phyloP scores from a whole-genome alignment of 2,329 filamentous ascomycete genomes.

The Penicillium sp. region DNA sequence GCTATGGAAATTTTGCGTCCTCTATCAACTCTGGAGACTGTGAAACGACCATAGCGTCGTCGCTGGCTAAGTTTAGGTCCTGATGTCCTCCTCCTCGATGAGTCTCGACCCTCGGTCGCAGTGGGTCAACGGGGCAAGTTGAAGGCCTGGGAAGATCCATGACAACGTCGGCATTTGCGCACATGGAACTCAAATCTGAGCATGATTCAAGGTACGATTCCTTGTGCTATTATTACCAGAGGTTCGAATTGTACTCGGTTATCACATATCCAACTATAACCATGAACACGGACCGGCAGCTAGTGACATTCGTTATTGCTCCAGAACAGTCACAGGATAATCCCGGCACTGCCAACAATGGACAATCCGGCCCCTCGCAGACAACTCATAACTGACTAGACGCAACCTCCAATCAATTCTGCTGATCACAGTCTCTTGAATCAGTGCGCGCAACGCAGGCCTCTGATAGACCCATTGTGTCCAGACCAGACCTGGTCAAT shows the following conservation, averaged over 20 bases:
- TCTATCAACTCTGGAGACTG: not conserved
- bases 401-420: not conserved
- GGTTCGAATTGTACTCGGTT: too few species aligned
- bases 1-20: too few species aligned
- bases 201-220: not conserved
- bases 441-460: not conserved
- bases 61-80: not conserved
- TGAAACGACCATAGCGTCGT: not conserved
- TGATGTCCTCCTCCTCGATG: not conserved
- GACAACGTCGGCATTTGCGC: not conserved
- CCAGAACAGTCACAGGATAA: too few species aligned
- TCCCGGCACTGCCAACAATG: not conserved
- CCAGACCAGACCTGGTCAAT: not conserved
- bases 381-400: not conserved
- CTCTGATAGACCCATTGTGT: not conserved
- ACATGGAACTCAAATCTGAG: not conserved
- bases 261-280: too few species aligned
- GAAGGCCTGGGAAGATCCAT: not conserved
- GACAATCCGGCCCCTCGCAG: not conserved
- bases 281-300: too few species aligned
- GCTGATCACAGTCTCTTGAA: not conserved
- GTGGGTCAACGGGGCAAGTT: not conserved
- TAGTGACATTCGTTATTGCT: too few species aligned
- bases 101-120: not conserved
- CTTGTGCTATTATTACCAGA: too few species aligned